A percentile compares a stretch with the other conserved stretches of the same genome.
Evolutionary conservation across 2,329 filamentous ascomycete genomes (phyloP).

Genomic region (Microcyclospora tardicrescens): DNA sequence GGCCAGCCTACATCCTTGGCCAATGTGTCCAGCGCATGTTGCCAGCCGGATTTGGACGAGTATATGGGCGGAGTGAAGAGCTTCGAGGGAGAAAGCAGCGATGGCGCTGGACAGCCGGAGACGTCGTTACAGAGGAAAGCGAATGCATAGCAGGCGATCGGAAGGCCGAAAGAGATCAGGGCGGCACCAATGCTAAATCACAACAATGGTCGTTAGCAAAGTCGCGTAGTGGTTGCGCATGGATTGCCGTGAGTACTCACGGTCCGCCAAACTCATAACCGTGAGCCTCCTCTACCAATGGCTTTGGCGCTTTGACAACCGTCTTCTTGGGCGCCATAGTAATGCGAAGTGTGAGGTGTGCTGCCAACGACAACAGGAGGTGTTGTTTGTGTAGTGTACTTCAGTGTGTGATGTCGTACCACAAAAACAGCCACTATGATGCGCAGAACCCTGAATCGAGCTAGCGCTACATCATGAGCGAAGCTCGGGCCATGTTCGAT

Average conservation of each 20-base stretch:
- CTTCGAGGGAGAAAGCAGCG: conserved; percentile 58
- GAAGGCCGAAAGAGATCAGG: conserved; percentile 67
- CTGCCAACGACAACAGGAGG: too few relatives aligned
- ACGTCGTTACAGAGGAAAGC: conserved; percentile 86
- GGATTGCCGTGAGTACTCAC: conserved; percentile 23
- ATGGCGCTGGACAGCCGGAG: conserved; percentile 78
- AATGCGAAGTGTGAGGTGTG: too few relatives aligned
- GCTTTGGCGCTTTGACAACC: background rate
- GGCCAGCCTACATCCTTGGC: conserved; percentile 78
- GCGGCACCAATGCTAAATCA: conserved; percentile 47
- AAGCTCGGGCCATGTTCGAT: too few relatives aligned
- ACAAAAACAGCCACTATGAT: too few relatives aligned
- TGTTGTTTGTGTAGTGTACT: too few relatives aligned
- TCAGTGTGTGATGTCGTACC: too few relatives aligned
- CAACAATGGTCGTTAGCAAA: background rate
- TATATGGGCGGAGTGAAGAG: conserved; percentile 30
- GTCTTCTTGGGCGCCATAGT: conserved; percentile 1
- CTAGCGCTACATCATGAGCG: too few relatives aligned
- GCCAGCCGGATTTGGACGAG: conserved; percentile 18
- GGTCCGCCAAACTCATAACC: conserved; percentile 38
- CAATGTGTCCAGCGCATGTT: conserved; percentile 50
- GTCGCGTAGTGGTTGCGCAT: background rate
- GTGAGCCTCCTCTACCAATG: conserved; percentile 12
- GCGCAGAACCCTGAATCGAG: too few relatives aligned
- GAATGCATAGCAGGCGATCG: conserved; percentile 64